These are phyloP conservation scores for Chamaecrista fasciculata DNA, from an alignment of 306 rosid genomes.

Conservation along the genomic window DNA sequence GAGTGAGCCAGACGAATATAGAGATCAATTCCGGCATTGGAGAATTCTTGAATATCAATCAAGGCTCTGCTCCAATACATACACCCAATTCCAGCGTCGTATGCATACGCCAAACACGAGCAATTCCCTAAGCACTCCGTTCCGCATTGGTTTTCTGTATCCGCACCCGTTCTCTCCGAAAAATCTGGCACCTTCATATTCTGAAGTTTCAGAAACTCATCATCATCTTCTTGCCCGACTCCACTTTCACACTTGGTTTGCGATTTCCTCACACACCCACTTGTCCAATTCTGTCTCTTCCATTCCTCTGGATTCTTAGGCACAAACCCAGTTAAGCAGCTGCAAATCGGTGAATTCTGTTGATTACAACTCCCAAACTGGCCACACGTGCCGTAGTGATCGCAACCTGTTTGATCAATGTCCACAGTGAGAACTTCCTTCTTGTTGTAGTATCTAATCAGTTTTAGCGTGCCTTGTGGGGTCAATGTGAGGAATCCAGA, in stretches of 20 bases:
- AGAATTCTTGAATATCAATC: constrained; percentile 35
- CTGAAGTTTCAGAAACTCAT: constrained; percentile 32
- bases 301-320: constrained; percentile 38
- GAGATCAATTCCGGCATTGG: constrained; percentile 37
- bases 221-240: constrained; percentile 26
- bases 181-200: constrained; percentile 42
- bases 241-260: constrained; percentile 27
- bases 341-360: constrained; percentile 30
- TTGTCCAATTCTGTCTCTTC: constrained; percentile 38
- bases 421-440: not conserved
- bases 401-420: constrained; percentile 28
- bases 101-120: constrained; percentile 43
- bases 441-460: not conserved
- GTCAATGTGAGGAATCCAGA: constrained; percentile 8
- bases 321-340: constrained; percentile 47
- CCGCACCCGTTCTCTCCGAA: constrained; percentile 21
- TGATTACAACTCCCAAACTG: constrained; percentile 37
- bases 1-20: constrained; percentile 34
- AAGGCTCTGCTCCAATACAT: constrained; percentile 35
- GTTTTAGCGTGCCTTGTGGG: constrained; percentile 29
- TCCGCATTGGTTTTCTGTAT: constrained; percentile 23
- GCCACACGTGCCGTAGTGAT: constrained; percentile 47
- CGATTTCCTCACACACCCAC: constrained; percentile 46
- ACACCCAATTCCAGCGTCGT: constrained; percentile 40
- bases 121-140: constrained; percentile 33